Percentiles rank a stretch among this genome's conserved stretches.
These are phyloP conservation scores for Rhododendron simsii DNA, from an alignment of 148 eudicot genomes.

Conservation along the genomic window DNA sequence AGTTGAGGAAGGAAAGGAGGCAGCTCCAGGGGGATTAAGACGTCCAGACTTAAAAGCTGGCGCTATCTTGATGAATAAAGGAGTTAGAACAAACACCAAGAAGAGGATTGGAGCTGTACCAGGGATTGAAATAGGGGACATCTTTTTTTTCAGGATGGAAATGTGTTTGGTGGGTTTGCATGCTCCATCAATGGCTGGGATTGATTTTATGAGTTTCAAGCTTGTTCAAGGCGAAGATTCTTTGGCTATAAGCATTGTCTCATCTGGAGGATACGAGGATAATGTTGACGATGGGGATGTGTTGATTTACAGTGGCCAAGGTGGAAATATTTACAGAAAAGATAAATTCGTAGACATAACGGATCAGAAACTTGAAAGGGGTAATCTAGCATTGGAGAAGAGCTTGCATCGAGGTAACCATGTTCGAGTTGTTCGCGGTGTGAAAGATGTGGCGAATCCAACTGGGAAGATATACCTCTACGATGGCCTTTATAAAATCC, in stretches of 20 bases:
- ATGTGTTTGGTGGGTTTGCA: conserved; percentile 77
- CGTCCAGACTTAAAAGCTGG: conserved; percentile 68
- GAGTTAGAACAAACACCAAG: conserved; percentile 58
- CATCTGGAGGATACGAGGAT: conserved; percentile 89
- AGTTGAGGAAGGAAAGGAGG: conserved; percentile 65
- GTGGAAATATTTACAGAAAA: conserved; percentile 53
- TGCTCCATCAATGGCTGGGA: conserved; percentile 90
- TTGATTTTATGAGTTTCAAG: conserved; percentile 63
- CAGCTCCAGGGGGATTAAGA: conserved; percentile 31
- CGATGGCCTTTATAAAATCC: conserved; percentile 81
- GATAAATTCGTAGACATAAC: conserved; percentile 34
- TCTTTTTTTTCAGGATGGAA: conserved; percentile 89
- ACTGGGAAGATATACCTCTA: conserved; percentile 63
- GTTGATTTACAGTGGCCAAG: conserved; percentile 79
- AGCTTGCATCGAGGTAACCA: conserved; percentile 68
- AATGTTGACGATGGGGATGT: conserved; percentile 71
- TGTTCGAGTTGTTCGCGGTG: conserved; percentile 76
- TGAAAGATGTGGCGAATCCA: conserved; percentile 42
- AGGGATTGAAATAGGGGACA: conserved; percentile 86
- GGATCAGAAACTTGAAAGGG: conserved; percentile 93
- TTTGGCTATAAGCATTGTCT: conserved; percentile 82
- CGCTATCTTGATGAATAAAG: conserved; percentile 56
- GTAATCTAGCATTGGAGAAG: conserved; percentile 84
- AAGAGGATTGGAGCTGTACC: conserved; percentile 79
- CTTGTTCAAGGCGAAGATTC: conserved; percentile 58